Conservation (phyloP, 306 rosid genomes). For the Vigna trinervia region DNA sequence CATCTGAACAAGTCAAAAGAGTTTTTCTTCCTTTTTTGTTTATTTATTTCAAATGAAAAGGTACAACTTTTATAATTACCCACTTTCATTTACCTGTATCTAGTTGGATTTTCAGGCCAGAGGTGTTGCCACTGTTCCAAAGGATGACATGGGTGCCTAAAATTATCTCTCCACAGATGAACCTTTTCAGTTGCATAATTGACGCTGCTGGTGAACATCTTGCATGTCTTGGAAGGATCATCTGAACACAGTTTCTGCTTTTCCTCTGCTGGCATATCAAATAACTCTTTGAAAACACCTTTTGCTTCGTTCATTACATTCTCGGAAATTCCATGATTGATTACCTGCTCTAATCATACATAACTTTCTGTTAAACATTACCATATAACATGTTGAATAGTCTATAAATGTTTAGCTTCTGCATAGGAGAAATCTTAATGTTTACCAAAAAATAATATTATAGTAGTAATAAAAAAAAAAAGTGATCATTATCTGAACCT, state of each 20-base stretch:
- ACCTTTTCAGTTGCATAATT: constrained; percentile 42
- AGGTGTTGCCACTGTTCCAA: constrained; percentile 44
- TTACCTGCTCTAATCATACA: constrained; percentile 38
- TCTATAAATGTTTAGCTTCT: background rate
- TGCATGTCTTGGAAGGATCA: constrained; percentile 37
- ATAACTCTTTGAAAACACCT: constrained; percentile 42
- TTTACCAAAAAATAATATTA: background rate
- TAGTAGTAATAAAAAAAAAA: background rate
- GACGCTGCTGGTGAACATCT: constrained; percentile 36
- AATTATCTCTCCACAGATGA: constrained; percentile 45
- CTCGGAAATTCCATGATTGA: constrained; percentile 41
- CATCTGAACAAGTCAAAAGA: background rate
- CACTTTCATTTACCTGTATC: constrained; percentile 10
- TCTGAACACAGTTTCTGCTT: constrained; percentile 35
- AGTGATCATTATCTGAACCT: constrained; percentile 13
- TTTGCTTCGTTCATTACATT: constrained; percentile 18
- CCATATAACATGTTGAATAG: background rate
- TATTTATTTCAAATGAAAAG: background rate
- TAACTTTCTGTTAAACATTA: background rate
- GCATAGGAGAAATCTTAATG: background rate
- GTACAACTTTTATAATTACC: background rate
- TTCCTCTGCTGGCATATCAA: constrained; percentile 38
- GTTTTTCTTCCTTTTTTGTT: background rate
- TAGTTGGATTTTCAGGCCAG: constrained; percentile 48
- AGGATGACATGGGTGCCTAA: constrained; percentile 46